These are phyloP conservation scores for Fusarium newnesense DNA, from an alignment of 2,329 filamentous ascomycete genomes.

Conservation along the genomic window DNA sequence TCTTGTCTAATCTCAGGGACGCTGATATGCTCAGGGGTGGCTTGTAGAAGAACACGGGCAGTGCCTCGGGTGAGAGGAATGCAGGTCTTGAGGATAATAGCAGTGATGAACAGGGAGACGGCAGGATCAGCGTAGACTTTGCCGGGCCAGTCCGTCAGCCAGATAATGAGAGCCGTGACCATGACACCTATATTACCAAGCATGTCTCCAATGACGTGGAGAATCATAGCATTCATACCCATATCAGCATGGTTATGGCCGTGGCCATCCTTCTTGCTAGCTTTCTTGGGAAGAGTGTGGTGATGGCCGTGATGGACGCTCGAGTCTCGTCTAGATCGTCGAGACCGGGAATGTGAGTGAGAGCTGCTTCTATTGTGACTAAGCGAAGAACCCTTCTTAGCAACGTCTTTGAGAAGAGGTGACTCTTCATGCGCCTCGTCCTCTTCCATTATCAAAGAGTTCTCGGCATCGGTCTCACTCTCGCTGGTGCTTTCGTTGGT, in stretches of 20 bases:
- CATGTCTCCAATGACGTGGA: slow-evolving; percentile 83
- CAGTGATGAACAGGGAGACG: slow-evolving; percentile 93
- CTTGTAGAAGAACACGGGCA: slow-evolving; percentile 90
- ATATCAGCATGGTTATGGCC: slow-evolving; percentile 87
- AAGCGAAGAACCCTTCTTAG: slow-evolving; percentile 47
- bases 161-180: slow-evolving; percentile 85
- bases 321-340: slow-evolving; percentile 57
- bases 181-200: slow-evolving; percentile 90
- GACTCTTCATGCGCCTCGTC: slow-evolving; percentile 56
- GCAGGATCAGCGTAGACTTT: slow-evolving; percentile 90
- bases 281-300: slow-evolving; percentile 78
- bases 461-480: slow-evolving; percentile 62
- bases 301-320: slow-evolving; percentile 78
- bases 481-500: slow-evolving; percentile 63
- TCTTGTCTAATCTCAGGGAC: slow-evolving; percentile 93
- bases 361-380: slow-evolving; percentile 34
- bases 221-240: slow-evolving; percentile 90
- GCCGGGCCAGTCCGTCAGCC: slow-evolving; percentile 84
- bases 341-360: slow-evolving; percentile 34
- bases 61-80: slow-evolving; percentile 83
- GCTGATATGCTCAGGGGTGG: slow-evolving; percentile 87
- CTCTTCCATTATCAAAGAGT: slow-evolving; percentile 55
- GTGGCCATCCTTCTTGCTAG: slow-evolving; percentile 70
- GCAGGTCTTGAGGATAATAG: slow-evolving; percentile 78
- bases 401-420: slow-evolving; percentile 57